Percentiles rank a stretch among this genome's conserved stretches.
These are phyloP conservation scores for Malus hybrid DNA, from an alignment of 331 rosid genomes.

Conservation along the genomic window DNA sequence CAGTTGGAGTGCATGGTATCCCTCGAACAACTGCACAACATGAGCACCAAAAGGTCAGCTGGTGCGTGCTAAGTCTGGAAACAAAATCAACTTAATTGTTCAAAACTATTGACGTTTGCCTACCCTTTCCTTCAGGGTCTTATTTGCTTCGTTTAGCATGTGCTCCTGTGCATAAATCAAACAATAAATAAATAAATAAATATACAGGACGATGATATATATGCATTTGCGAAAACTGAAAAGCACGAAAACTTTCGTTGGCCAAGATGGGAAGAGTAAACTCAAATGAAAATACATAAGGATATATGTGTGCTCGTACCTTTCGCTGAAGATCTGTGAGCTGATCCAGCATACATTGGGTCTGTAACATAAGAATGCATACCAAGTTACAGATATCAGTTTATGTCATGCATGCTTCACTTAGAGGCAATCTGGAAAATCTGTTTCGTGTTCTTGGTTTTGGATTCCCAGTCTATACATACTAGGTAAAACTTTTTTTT, in stretches of 20 bases:
- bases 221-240: neutral
- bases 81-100: neutral
- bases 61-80: neutral
- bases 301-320: conserved; percentile 36
- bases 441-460: neutral
- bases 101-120: neutral
- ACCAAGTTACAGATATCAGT: neutral
- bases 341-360: conserved; percentile 89
- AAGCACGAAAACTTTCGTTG: neutral
- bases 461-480: neutral
- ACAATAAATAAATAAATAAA: neutral
- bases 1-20: conserved; percentile 72
- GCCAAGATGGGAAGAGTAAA: neutral
- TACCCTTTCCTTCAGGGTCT: conserved; percentile 78
- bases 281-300: neutral
- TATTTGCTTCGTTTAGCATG: conserved; percentile 61
- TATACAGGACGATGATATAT: neutral
- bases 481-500: too few species aligned
- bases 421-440: neutral
- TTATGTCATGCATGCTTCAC: neutral
- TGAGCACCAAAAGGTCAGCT: neutral
- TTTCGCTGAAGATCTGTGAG: conserved; percentile 79
- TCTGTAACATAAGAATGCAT: conserved; percentile 30
- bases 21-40: conserved; percentile 67
- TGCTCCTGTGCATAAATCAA: conserved; percentile 45